These are phyloP conservation scores for Priceomyces castillae DNA, from an alignment of 805 yeast genomes.

Conservation along the genomic window DNA sequence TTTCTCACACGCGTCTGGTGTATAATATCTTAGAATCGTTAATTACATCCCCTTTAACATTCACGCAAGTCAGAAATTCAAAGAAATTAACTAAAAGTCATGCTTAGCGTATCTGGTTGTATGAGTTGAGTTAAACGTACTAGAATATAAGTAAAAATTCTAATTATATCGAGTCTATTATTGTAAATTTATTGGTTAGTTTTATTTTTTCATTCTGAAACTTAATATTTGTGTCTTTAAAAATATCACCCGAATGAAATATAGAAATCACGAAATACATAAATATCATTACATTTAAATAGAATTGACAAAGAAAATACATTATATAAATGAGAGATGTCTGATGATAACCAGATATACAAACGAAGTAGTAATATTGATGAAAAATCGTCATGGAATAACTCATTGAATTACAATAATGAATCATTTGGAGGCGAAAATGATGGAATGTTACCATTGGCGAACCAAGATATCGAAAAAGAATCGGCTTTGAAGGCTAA, in stretches of 20 bases:
- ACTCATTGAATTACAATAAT: constrained; percentile 18
- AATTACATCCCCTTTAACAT: not conserved
- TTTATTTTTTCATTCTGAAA: no score
- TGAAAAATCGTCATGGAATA: constrained; percentile 9
- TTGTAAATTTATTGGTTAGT: no score
- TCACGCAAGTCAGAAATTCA: not conserved
- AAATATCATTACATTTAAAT: no score
- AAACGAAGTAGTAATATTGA: constrained; percentile 2
- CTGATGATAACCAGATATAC: constrained; percentile 4
- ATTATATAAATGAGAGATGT: constrained; percentile 2
- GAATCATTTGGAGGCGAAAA: constrained; percentile 30
- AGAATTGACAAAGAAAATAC: not conserved
- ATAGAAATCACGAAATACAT: no score
- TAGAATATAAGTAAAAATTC: not conserved
- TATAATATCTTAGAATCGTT: not conserved
- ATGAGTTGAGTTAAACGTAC: not conserved
- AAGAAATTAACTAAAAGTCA: not conserved
- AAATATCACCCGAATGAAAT: no score
- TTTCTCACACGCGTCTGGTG: constrained; percentile 1
- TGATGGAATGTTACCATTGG: constrained; percentile 35
- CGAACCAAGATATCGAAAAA: constrained; percentile 15
- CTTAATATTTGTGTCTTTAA: no score
- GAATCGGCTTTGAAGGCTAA: constrained; percentile 1
- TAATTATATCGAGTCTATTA: no score
- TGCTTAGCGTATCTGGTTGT: not conserved